Conservation (phyloP, 2,329 filamentous ascomycete species). For the Botrytis squamosa region DNA sequence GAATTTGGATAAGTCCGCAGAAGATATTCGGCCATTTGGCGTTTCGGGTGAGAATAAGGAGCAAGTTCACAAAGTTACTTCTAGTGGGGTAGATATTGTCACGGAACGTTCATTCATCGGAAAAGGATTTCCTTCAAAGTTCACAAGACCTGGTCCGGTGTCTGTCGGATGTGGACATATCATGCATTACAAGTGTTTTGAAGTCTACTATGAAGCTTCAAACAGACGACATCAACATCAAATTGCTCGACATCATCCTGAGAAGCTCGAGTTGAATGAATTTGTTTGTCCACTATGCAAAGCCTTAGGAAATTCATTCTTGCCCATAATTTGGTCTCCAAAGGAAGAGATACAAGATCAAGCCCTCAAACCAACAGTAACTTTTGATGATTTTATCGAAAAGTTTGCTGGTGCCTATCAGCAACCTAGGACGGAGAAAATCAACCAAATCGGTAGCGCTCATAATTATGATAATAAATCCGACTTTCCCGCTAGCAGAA, state of each 20-base stretch:
- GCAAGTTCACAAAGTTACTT: constrained; percentile 71
- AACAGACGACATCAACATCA: constrained; percentile 83
- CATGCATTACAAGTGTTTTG: constrained; percentile 97
- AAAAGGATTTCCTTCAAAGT: constrained; percentile 76
- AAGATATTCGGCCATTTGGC: constrained; percentile 82
- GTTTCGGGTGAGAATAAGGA: constrained; percentile 84
- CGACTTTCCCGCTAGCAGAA: constrained; percentile 20
- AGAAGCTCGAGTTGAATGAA: constrained; percentile 74
- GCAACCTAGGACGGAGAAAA: constrained; percentile 23
- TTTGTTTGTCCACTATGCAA: constrained; percentile 98
- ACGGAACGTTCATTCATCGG: constrained; percentile 80
- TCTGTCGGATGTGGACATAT: constrained; percentile 94
- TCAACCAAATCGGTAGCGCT: constrained; percentile 22
- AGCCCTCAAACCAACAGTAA: constrained; percentile 56
- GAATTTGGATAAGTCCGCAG: constrained; percentile 82
- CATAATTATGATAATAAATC: constrained; percentile 10
- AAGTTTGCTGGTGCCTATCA: constrained; percentile 20
- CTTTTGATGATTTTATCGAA: constrained; percentile 54
- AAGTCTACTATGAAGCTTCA: constrained; percentile 83
- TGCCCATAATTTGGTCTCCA: constrained; percentile 94
- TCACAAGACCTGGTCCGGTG: constrained; percentile 71
- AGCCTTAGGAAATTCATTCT: constrained; percentile 88
- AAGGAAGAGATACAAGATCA: constrained; percentile 82
- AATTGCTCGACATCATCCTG: constrained; percentile 91
- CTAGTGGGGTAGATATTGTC: constrained; percentile 67